phyloP scores from a whole-genome alignment of 305 asterid genomes.

The Fraxinus ornus region DNA sequence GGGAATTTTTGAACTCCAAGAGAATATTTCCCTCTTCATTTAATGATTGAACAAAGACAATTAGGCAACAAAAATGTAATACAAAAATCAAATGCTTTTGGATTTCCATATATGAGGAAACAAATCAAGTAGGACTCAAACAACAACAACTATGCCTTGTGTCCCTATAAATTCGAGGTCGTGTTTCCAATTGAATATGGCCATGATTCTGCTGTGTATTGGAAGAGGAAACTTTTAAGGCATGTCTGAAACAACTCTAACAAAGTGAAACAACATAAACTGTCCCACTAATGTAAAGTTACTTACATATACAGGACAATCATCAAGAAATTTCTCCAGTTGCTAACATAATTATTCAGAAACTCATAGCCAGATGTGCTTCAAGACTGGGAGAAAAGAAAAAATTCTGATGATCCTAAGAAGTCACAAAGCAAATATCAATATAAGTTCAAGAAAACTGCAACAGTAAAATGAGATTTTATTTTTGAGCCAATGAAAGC shows the following conservation, averaged over 20 bases:
- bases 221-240: neutral
- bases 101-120: slow-evolving; percentile 47
- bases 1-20: slow-evolving; percentile 55
- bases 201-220: neutral
- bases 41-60: slow-evolving; percentile 44
- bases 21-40: slow-evolving; percentile 68
- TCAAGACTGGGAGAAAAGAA: slow-evolving; percentile 3
- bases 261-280: slow-evolving; percentile 5
- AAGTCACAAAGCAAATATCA: slow-evolving; percentile 15
- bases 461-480: slow-evolving; percentile 23
- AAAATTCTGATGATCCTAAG: slow-evolving; percentile 14
- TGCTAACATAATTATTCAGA: slow-evolving; percentile 20
- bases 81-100: slow-evolving; percentile 32
- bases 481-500: slow-evolving; percentile 29
- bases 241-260: neutral
- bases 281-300: neutral
- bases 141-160: neutral
- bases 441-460: slow-evolving; percentile 29
- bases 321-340: slow-evolving; percentile 10
- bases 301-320: slow-evolving; percentile 32
- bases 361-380: slow-evolving; percentile 12
- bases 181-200: slow-evolving; percentile 8
- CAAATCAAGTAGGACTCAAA: neutral
- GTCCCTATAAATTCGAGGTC: neutral
- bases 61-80: slow-evolving; percentile 38